Evolutionary conservation across 192 early-diverging fungal species (phyloP).

Genomic region (Helicostylum pulchrum): DNA sequence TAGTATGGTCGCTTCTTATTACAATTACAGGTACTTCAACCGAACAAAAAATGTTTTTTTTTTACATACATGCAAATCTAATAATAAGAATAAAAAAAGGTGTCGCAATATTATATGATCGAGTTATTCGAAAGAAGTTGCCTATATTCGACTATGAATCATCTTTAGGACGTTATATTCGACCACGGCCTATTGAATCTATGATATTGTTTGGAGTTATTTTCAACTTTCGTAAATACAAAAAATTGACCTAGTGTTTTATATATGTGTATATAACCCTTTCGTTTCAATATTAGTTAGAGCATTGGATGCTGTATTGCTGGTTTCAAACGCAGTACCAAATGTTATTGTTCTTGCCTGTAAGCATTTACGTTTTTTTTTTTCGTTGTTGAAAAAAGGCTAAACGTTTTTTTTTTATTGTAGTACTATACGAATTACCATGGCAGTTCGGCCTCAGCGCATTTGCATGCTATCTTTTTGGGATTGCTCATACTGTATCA

Average conservation of each 20-base stretch:
- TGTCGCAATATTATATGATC: not conserved
- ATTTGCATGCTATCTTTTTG: constrained; percentile 29
- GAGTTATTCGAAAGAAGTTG: constrained; percentile 14
- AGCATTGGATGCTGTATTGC: constrained; percentile 15
- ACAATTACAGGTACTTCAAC: constrained; percentile 17
- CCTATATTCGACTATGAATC: constrained; percentile 9
- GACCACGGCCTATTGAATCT: constrained; percentile 30
- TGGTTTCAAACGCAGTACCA: constrained; percentile 8
- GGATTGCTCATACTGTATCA: constrained; percentile 28
- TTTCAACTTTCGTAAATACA: constrained; percentile 27
- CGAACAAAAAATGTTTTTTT: not conserved
- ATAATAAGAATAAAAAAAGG: not conserved
- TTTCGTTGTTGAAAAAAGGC: no score
- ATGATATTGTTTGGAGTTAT: constrained; percentile 17
- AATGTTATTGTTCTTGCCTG: constrained; percentile 21
- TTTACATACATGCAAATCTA: not conserved
- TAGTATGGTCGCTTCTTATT: constrained; percentile 5
- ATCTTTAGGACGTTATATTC: constrained; percentile 1
- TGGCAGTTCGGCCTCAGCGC: constrained; percentile 35
- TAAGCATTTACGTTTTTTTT: constrained; percentile 2
- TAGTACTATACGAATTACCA: constrained; percentile 31
- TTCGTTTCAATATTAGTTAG: constrained; percentile 17
- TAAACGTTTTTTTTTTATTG: not conserved
- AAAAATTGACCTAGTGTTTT: not conserved
- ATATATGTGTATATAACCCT: not conserved